Evolutionary conservation across 768 basidiomycete genomes (phyloP), one percentile per base, ranked within the genome.

Genomic region (Paxillus involutus): DNA sequence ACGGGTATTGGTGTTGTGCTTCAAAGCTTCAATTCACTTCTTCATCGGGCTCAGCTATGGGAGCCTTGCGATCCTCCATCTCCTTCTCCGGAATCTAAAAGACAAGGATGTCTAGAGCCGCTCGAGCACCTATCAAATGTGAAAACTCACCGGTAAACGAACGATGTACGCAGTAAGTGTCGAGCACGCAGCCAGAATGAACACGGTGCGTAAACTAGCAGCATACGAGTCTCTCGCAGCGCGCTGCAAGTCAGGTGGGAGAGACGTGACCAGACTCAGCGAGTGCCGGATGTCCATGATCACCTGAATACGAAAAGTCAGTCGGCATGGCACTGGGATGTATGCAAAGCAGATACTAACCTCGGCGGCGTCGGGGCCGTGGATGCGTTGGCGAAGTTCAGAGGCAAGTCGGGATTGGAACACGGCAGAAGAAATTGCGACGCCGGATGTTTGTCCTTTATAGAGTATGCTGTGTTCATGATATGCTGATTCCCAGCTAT

Each of bases 381-480:
- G 55, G 2, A 64, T 62, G 12, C 63, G 60, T 5, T 2, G 19
- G 36, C 16, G 63, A 0, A 64, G 53, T 19, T 64, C 63, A 0
- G 36, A 16, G 13, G 57, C 52, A 4, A 64, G 60, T 4, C 60
- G 56, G 12, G 13, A 48, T 45, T 64, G 63, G 29, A 64, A 64
- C 13, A 64, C 60, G n/a, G 63, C 57, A 4, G 63, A 65, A 17
- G 60, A 43, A 33, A 64, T 37, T 14, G 63, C 57, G 1, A 64
- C 63, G 4, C 63, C 63, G 0, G 63, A 65, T 0, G 58, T 59
- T 49, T 64, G 63, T 4, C 63, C 63, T 65, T 14, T 8, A 8
- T 12, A 2, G n/a, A 14, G 7, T 16, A 33, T 17, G 13, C 11
- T 7, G 13, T 14, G 33, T 35, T 13, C 3, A 17, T 6, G 19